These are phyloP conservation scores for Paraphoma sp. DNA, from an alignment of 2,329 filamentous ascomycete genomes.

Conservation along the genomic window DNA sequence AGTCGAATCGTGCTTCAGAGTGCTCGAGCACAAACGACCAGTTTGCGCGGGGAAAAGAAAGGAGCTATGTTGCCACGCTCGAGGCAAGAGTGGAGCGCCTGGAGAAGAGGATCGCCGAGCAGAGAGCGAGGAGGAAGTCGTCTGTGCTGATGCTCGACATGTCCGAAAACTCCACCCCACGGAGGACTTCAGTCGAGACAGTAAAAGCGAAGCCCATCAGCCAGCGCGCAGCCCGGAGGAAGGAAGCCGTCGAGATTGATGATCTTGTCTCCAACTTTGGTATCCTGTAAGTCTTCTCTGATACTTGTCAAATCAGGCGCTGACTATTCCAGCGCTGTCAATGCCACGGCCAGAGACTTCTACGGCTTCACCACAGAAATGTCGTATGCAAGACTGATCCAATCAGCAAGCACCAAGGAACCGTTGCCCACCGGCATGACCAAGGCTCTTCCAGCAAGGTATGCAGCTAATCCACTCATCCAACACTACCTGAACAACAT, in stretches of 20 bases:
- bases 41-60: constrained; percentile 92
- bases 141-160: constrained; percentile 70
- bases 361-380: constrained; percentile 87
- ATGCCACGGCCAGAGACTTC: constrained; percentile 93
- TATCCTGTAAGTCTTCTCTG: constrained; percentile 68
- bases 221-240: constrained; percentile 56
- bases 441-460: constrained; percentile 72
- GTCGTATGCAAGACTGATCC: constrained; percentile 87
- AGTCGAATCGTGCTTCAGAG: constrained; percentile 82
- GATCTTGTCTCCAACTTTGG: constrained; percentile 93
- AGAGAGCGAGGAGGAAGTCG: constrained; percentile 73
- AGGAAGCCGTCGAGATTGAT: constrained; percentile 86
- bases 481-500: constrained; percentile 87
- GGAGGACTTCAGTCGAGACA: constrained; percentile 50
- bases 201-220: constrained; percentile 43
- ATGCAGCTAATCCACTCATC: constrained; percentile 71
- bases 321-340: constrained; percentile 72
- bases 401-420: constrained; percentile 82
- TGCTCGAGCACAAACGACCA: constrained; percentile 96
- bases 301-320: neutral
- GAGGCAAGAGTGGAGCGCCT: constrained; percentile 89
- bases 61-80: constrained; percentile 96
- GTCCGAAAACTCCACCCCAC: constrained; percentile 60
- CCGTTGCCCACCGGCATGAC: constrained; percentile 67
- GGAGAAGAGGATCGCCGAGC: constrained; percentile 72